Percentiles rank a stretch among this genome's conserved stretches.
These are phyloP conservation scores for Sporothrix mexicana DNA, from an alignment of 2,329 filamentous ascomycete species.

Conservation along the genomic window DNA sequence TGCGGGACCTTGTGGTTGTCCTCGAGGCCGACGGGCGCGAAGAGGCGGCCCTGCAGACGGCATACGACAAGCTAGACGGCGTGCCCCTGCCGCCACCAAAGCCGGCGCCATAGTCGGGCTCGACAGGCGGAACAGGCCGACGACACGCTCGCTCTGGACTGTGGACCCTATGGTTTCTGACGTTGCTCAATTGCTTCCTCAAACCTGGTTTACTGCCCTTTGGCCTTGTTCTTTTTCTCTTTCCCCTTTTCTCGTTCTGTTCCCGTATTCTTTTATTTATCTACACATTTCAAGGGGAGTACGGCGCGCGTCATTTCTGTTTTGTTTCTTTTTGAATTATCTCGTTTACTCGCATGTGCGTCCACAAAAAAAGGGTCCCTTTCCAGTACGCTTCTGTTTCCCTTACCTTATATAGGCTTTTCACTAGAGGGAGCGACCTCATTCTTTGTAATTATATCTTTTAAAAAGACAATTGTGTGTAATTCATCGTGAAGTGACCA, in stretches of 20 bases:
- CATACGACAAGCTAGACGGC: slow-evolving; percentile 59
- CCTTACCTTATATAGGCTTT: slow-evolving; percentile 13
- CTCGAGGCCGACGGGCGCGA: slow-evolving; percentile 78
- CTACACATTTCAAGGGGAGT: slow-evolving; percentile 21
- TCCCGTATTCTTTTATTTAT: slow-evolving; percentile 12
- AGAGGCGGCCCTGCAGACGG: slow-evolving; percentile 64
- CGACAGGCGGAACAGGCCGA: no score
- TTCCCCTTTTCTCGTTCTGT: background rate
- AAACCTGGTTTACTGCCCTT: background rate
- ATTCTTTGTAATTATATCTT: slow-evolving; percentile 20
- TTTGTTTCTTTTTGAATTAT: no score
- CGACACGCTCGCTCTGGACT: no score
- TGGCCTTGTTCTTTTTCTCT: background rate
- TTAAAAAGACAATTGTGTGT: background rate
- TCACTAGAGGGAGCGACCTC: background rate
- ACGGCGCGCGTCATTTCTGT: slow-evolving; percentile 10
- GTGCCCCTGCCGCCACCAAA: slow-evolving; percentile 27
- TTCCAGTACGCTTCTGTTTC: background rate
- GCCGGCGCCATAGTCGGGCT: slow-evolving; percentile 18
- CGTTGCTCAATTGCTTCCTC: background rate
- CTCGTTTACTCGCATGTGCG: background rate
- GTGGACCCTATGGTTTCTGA: no score
- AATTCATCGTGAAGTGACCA: background rate
- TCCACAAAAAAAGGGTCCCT: background rate
- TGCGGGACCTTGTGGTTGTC: slow-evolving; percentile 80